Percentiles rank a stretch among this genome's conserved stretches.
These are phyloP conservation scores for Carex parvula DNA, from an alignment of 176 grass and related monocot species.

Conservation along the genomic window DNA sequence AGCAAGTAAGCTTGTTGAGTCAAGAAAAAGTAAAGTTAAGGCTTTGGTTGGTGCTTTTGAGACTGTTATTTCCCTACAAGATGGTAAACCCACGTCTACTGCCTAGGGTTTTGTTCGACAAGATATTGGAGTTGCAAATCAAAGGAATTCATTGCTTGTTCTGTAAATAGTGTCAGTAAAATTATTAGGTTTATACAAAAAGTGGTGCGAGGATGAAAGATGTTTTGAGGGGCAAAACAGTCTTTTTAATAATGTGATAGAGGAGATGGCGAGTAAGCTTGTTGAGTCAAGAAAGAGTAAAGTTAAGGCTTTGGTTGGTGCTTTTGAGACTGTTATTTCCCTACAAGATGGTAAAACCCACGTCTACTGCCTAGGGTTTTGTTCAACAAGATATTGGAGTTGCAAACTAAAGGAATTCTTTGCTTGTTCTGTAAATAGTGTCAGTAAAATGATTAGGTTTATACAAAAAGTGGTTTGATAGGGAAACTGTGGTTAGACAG, in stretches of 20 bases:
- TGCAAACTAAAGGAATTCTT: background rate
- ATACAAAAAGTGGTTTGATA: background rate
- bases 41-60: conserved; percentile 95
- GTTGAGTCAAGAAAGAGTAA: conserved; percentile 91
- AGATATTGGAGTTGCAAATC: background rate
- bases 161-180: conserved; percentile 16
- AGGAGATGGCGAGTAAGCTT: conserved; percentile 91
- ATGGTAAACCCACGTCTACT: conserved; percentile 51
- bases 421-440: conserved; percentile 12
- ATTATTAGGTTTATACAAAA: conserved; percentile 16
- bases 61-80: conserved; percentile 92
- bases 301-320: conserved; percentile 87
- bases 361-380: conserved; percentile 23
- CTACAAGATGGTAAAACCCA: conserved; percentile 74
- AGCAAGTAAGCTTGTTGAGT: conserved; percentile 78
- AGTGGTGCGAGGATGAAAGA: background rate
- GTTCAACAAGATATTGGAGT: background rate
- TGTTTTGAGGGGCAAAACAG: conserved; percentile 42
- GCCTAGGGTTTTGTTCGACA: background rate
- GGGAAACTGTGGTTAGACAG: background rate
- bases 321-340: conserved; percentile 94
- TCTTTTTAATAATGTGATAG: conserved; percentile 95
- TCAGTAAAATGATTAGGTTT: conserved; percentile 15
- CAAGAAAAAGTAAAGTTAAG: conserved; percentile 95
- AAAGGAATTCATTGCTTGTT: background rate